These are phyloP conservation scores for Trichosporon faecale DNA, from an alignment of 1,284 basidiomycete genomes.

Conservation along the genomic window DNA sequence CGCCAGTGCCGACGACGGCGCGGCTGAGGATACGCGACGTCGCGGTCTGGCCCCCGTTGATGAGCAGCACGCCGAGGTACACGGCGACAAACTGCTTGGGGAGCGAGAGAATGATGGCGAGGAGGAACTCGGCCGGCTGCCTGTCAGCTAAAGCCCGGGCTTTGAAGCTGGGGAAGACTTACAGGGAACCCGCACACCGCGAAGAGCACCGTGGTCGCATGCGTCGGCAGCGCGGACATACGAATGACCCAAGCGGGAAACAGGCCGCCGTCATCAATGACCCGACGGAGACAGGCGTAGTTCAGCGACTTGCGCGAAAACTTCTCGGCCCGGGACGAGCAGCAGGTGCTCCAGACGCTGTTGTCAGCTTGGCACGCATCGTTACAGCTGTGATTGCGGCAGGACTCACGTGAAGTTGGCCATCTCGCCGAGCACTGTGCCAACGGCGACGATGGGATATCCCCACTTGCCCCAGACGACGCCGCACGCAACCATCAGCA, in stretches of 20 bases:
- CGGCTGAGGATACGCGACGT: constrained; percentile 30
- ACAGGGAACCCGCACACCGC: constrained; percentile 41
- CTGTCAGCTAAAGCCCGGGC: not conserved
- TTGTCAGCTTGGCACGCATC: not conserved
- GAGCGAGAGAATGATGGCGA: constrained; percentile 45
- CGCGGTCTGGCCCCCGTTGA: not conserved
- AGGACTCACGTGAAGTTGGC: constrained; percentile 42
- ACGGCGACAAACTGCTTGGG: constrained; percentile 48
- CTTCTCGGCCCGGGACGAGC: constrained; percentile 38
- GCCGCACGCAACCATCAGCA: constrained; percentile 44
- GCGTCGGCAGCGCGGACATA: constrained; percentile 47
- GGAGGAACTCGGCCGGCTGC: constrained; percentile 41
- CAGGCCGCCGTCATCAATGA: constrained; percentile 48
- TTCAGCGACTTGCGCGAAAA: constrained; percentile 46
- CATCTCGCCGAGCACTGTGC: constrained; percentile 46
- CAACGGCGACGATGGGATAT: constrained; percentile 42
- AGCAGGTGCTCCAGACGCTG: constrained; percentile 48
- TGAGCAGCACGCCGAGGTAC: constrained; percentile 25
- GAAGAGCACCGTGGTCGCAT: constrained; percentile 48
- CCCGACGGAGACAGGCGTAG: constrained; percentile 46
- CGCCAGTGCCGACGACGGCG: constrained; percentile 29
- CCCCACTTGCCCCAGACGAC: constrained; percentile 51
- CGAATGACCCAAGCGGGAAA: constrained; percentile 43
- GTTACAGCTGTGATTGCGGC: not conserved
- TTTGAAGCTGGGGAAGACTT: not conserved